A percentile compares a stretch with the other conserved stretches of the same genome.
Evolutionary conservation across 345 rosid species (phyloP).

Genomic region (Citrus trifoliata): DNA sequence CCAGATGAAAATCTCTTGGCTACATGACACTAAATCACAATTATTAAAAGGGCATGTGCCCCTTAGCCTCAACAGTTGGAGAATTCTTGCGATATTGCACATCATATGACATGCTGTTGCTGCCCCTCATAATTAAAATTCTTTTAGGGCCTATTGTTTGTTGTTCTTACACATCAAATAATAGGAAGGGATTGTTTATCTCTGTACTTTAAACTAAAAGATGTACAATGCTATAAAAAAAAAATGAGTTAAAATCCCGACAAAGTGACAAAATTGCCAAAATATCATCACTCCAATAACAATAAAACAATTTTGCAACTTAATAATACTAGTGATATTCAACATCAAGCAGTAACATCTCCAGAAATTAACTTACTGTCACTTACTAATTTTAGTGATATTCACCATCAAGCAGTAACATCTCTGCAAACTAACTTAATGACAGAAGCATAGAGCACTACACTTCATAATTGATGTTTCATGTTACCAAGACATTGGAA

Average conservation of each 20-base stretch:
- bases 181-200: background rate
- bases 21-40: background rate
- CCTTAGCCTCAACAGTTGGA: background rate
- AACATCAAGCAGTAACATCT: no score
- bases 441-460: background rate
- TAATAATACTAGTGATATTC: no score
- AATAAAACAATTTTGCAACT: background rate
- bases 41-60: background rate
- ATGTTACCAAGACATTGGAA: background rate
- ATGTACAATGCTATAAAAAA: background rate
- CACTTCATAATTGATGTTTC: background rate
- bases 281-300: background rate
- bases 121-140: background rate
- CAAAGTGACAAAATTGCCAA: background rate
- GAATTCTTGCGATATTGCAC: background rate
- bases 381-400: no score
- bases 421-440: background rate
- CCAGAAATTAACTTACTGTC: no score
- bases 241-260: background rate
- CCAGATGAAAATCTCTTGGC: background rate
- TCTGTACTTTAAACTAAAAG: background rate
- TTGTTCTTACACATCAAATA: background rate
- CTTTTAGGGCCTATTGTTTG: background rate
- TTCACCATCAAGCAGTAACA: background rate
- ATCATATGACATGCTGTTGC: background rate